These are phyloP conservation scores for Detonula confervacea DNA, from an alignment of 352 stramenopile genomes.

Conservation along the genomic window DNA sequence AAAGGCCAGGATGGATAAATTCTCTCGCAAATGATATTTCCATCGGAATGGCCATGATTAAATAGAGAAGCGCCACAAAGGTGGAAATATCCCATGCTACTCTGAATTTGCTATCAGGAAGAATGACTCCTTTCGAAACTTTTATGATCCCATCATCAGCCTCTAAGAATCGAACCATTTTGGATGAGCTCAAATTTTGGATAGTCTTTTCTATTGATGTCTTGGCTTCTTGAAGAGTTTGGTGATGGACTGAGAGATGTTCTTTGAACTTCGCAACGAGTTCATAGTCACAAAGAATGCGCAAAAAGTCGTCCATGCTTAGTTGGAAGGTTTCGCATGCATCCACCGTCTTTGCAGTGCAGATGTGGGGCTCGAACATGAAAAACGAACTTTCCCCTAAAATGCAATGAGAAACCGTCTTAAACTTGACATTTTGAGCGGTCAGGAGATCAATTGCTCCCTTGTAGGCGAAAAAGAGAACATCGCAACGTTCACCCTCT, in stretches of 20 bases:
- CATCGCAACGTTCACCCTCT: conserved; percentile 56
- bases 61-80: conserved; percentile 45
- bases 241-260: conserved; percentile 46
- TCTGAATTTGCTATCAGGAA: conserved; percentile 51
- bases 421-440: conserved; percentile 62
- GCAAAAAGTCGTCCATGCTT: conserved; percentile 49
- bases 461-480: conserved; percentile 56
- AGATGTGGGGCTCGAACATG: conserved; percentile 61
- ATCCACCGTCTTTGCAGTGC: conserved; percentile 45
- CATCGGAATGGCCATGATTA: conserved; percentile 50
- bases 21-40: conserved; percentile 53
- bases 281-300: conserved; percentile 46
- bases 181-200: conserved; percentile 60
- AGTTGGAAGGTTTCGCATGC: conserved; percentile 60
- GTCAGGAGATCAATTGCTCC: conserved; percentile 64
- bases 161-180: conserved; percentile 64
- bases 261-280: conserved; percentile 40
- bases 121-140: conserved; percentile 59
- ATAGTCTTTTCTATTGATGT: conserved; percentile 61
- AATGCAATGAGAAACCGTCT: conserved; percentile 53
- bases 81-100: conserved; percentile 46
- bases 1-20: conserved; percentile 1
- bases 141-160: conserved; percentile 35
- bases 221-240: conserved; percentile 45
- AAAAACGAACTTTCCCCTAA: conserved; percentile 73